Evolutionary conservation across 1,139 yeast species (phyloP).

Genomic region (Hemisphaericaspora xylofermentans): DNA sequence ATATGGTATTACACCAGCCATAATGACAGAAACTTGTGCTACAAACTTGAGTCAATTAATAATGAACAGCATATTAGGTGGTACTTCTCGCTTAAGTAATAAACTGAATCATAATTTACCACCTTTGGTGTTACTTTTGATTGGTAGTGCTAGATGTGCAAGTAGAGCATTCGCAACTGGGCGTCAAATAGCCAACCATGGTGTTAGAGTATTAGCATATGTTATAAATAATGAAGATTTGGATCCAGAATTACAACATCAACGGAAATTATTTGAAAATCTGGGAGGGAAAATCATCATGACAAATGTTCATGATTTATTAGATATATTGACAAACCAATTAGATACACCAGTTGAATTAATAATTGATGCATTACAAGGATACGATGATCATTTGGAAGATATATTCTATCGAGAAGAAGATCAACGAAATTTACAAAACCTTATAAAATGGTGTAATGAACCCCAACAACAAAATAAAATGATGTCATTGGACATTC

Average conservation of each 20-base stretch:
- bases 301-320: conserved; percentile 31
- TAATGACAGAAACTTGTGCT: conserved; percentile 71
- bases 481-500: conserved; percentile 72
- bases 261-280: conserved; percentile 55
- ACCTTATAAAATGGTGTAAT: conserved; percentile 71
- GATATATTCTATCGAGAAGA: conserved; percentile 40
- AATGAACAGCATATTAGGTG: conserved; percentile 61
- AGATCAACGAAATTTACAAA: conserved; percentile 43
- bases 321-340: conserved; percentile 36
- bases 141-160: conserved; percentile 76
- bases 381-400: conserved; percentile 69
- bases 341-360: conserved; percentile 76
- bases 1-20: conserved; percentile 49
- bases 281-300: conserved; percentile 43
- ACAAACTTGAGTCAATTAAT: conserved; percentile 63
- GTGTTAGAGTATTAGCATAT: conserved; percentile 64
- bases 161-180: conserved; percentile 77
- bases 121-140: conserved; percentile 70
- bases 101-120: conserved; percentile 69
- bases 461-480: conserved; percentile 45
- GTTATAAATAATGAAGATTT: conserved; percentile 38
- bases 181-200: conserved; percentile 75
- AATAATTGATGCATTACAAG: conserved; percentile 79
- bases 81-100: conserved; percentile 56
- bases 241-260: conserved; percentile 32